Base-by-base conservation (phyloP, 495 filamentous ascomycete genomes). In the Amorphotheca resinae region DNA sequence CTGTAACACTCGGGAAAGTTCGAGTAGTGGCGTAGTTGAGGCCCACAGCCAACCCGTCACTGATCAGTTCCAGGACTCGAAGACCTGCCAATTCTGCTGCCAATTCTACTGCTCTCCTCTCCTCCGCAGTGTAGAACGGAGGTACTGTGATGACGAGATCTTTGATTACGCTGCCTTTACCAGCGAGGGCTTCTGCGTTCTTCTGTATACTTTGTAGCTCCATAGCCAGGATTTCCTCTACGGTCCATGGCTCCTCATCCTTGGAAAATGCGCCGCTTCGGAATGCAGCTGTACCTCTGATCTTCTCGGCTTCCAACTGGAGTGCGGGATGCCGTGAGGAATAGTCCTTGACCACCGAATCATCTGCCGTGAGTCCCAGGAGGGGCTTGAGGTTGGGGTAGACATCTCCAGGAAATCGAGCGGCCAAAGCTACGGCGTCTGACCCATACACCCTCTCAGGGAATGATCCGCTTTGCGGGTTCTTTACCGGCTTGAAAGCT, bases 151-250 rank as follows among this genome's bases (percentile, higher is more conserved):
- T 77, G 41, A 98, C 89, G 14, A 74, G 78, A 53, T 93, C 85
- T 52, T 74, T 73, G 33, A 95, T 74, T 45, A 62, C 66, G 32
- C 69, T 80, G 2, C 76, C 80, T 49, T 82, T 75, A n/a, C 87
- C 88, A 41, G 85, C 93, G 56, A 95, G 56, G 35, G 66, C 64
- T 64, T 95, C 84, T 5, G 91, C 91, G 53, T 96, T 95, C 43
- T 69, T 69, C 57, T 80, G 81, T 45, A 96, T 76, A 55, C 82
- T 84, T 68, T 87, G 80, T 50, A 98, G 68, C 65, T 96, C 81
- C 91, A 98, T 98, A 33, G 93, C 88, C 61, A 98, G 58, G 53
- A 98, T 69, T 67, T 98, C 91, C 65, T 98, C 93, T 3, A 95
- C 77, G 48, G 79, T 63, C 65, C 87, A 96, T 18, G 79, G 72